Percentiles rank a stretch among this genome's conserved stretches.
phyloP scores from a whole-genome alignment of 2,329 filamentous ascomycete genomes.

The Bipolaris cookei region DNA sequence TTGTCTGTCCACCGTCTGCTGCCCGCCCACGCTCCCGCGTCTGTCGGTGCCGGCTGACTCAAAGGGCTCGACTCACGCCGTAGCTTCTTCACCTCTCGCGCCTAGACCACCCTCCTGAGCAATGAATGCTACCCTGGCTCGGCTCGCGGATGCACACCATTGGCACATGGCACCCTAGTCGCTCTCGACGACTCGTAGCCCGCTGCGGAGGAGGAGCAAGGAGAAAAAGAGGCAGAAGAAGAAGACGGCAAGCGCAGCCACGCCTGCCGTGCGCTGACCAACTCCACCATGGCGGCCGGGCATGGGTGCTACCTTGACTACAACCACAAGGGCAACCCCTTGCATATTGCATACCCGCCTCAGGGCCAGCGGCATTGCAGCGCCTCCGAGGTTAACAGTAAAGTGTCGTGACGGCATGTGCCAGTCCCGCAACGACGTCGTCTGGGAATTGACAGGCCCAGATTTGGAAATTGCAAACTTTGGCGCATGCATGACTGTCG shows the following conservation, averaged over 20 bases:
- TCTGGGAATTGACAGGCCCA: slow-evolving; percentile 3
- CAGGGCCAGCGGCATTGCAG: slow-evolving; percentile 16
- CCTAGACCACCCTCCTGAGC: slow-evolving; percentile 20
- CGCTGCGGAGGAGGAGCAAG: slow-evolving; percentile 15
- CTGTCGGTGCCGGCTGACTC: slow-evolving; percentile 14
- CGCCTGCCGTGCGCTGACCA: slow-evolving; percentile 21
- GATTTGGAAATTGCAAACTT: slow-evolving; percentile 15
- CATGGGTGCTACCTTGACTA: slow-evolving; percentile 40
- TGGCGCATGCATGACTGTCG: slow-evolving; percentile 14
- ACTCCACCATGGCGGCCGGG: slow-evolving; percentile 20
- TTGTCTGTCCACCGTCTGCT: background rate
- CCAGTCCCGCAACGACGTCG: slow-evolving; percentile 1
- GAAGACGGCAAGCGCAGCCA: slow-evolving; percentile 12
- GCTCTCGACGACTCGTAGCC: slow-evolving; percentile 24
- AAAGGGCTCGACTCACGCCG: slow-evolving; percentile 14
- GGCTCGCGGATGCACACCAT: slow-evolving; percentile 25
- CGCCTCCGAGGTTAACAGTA: slow-evolving; percentile 14
- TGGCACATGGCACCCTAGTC: slow-evolving; percentile 49
- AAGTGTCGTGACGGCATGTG: slow-evolving; percentile 25
- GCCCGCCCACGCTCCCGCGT: background rate
- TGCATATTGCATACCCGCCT: slow-evolving; percentile 29
- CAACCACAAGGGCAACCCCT: slow-evolving; percentile 30
- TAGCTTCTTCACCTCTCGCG: slow-evolving; percentile 1
- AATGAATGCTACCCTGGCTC: slow-evolving; percentile 24
- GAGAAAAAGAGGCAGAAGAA: slow-evolving; percentile 20